Evolutionary conservation across 2,329 filamentous ascomycete genomes (phyloP), one percentile per base, ranked within the genome.

Genomic region (Penicillium digitatum): DNA sequence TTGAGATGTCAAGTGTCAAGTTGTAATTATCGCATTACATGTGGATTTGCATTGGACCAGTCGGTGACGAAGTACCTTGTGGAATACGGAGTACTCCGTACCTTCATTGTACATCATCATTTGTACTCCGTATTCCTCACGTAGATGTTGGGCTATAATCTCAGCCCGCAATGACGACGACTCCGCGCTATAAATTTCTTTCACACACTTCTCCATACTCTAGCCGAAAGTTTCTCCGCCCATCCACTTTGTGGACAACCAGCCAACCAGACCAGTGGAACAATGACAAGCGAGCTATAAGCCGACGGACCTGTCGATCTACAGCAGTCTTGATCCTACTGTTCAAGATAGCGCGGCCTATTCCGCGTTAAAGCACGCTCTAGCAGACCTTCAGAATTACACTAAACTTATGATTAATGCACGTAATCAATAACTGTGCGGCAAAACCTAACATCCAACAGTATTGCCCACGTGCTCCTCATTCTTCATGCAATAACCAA

Each of bases 351-450:
- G 14, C 24, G 11, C 29, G 27, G 31, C 11, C 24, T 34, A 43
- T 40, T 54, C 60, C 60, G 56, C 61, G 58, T 63, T 60, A 63
- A 61, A 26, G 29, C 49, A 16, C 22, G 18, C 37, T 49, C 43
- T 32, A 47, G 31, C 31, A 34, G 20, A n/a, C 8, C 39, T 18
- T 11, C 22, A 38, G 1, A 24, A 52, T 31, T 24, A 40, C 18
- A 20, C 12, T 34, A 27, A 18, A 35, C 20, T 26, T 34, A 44
- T 24, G 20, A 16, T 22, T 40, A 20, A 40, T 26, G 35, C 42
- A 50, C 27, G 29, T 34, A 22, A 24, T n/a, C 35, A 22, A 39
- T 48, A 20, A 11, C 7, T 32, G 1, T 14, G 12, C 18, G 9
- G 29, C 12, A 47, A 24, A 31, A 20, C 22, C 7, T 6, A 29